These are phyloP conservation scores for Paraphaeosphaeria sporulosa DNA, from an alignment of 2,329 filamentous ascomycete genomes.

Conservation along the genomic window DNA sequence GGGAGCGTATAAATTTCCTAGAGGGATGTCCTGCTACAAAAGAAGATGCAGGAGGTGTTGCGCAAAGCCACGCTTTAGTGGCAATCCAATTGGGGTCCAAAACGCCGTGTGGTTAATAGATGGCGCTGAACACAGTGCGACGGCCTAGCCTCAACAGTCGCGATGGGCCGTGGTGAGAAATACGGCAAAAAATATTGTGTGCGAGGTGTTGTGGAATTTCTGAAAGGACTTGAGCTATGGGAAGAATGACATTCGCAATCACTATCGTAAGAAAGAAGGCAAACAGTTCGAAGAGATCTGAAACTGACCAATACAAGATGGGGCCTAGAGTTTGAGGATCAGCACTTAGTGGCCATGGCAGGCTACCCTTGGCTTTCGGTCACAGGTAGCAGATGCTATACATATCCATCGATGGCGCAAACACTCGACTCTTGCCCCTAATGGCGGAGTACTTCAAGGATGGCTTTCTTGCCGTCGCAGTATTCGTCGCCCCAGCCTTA, in stretches of 20 bases:
- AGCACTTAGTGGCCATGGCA: too few relatives aligned
- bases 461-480: background rate
- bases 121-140: slow-evolving; percentile 1
- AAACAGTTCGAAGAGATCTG: background rate
- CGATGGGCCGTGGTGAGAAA: background rate
- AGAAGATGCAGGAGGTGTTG: slow-evolving; percentile 11
- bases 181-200: background rate
- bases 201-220: background rate
- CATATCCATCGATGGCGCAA: slow-evolving; percentile 5
- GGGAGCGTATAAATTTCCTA: background rate
- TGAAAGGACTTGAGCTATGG: background rate
- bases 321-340: background rate
- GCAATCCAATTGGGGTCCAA: slow-evolving; percentile 9
- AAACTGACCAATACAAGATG: too few relatives aligned
- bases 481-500: slow-evolving; percentile 1
- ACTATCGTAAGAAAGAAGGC: background rate
- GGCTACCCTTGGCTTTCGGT: background rate
- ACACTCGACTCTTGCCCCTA: background rate
- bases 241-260: background rate
- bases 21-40: background rate
- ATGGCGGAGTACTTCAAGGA: background rate
- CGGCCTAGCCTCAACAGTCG: background rate
- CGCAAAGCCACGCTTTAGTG: background rate
- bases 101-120: background rate
- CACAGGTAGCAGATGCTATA: slow-evolving; percentile 2